Evolutionary conservation across 2,329 filamentous ascomycete genomes (phyloP).

Genomic region (Phaeosphaeriaceae sp.): DNA sequence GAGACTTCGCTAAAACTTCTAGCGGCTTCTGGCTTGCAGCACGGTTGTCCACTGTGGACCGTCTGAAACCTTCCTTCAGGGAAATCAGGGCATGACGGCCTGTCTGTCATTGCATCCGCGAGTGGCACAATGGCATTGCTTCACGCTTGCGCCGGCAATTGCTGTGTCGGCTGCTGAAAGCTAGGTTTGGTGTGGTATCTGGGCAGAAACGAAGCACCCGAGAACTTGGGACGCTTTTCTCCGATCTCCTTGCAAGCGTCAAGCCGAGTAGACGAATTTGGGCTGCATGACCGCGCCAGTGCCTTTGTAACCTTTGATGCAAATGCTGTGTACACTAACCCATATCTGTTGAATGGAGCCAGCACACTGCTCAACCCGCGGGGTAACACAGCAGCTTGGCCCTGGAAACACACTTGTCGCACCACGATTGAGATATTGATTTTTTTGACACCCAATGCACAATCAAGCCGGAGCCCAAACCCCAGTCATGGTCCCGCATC

Average conservation of each 20-base stretch:
- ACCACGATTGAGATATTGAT: background rate
- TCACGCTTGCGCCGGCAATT: conserved; percentile 6
- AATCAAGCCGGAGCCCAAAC: background rate
- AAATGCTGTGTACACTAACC: conserved; percentile 18
- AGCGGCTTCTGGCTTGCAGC: conserved; percentile 39
- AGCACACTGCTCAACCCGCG: conserved; percentile 28
- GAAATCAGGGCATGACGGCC: conserved; percentile 17
- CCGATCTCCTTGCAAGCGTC: conserved; percentile 26
- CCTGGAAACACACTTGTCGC: background rate
- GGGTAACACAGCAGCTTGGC: conserved; percentile 30
- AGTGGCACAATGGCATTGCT: background rate
- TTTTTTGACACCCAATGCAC: background rate
- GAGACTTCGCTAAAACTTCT: conserved; percentile 42
- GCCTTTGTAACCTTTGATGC: conserved; percentile 17
- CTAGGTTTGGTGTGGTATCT: conserved; percentile 6
- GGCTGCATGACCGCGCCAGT: background rate
- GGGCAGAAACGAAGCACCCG: conserved; percentile 14
- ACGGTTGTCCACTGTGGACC: conserved; percentile 3
- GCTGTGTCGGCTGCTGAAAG: background rate
- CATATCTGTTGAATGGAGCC: conserved; percentile 38
- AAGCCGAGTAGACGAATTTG: background rate
- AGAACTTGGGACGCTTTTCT: conserved; percentile 27
- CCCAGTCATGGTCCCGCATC: background rate
- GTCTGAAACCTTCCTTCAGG: background rate
- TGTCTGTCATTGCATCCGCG: background rate